Evolutionary conservation across 2,329 filamentous ascomycete species (phyloP), one percentile per base, ranked within the genome.

Genomic region (Colletotrichum abscissum): DNA sequence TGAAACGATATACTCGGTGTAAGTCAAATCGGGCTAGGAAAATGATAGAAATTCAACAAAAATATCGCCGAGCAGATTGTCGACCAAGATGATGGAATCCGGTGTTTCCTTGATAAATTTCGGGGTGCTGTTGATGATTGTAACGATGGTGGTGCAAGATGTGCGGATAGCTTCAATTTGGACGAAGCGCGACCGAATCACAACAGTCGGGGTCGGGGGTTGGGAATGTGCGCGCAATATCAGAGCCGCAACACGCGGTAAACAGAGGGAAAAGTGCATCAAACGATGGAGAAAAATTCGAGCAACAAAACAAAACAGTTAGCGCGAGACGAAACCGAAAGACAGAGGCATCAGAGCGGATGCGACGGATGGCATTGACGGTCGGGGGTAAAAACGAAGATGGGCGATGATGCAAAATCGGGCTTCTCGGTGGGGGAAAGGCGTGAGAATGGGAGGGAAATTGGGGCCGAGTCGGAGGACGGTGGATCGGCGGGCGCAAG

Each of bases 121-220:
- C 46, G 11, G 19, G 60, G 42, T 52, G 56, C 22, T 60, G 67
- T 28, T 35, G 59, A 24, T 62, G 35, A 67, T 65, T 70, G 60
- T 5, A 60, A 62, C 62, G 60, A 54, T 4, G 67, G 73, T 65
- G 69, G 69, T 74, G 73, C 70, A 69, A 63, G 22, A 71, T 70
- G 70, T 71, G 73, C 66, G 73, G 73, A 75, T 75, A 75, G 73
- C 73, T 74, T 75, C 73, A 75, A 70, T 75, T 65, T 33, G 33
- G 46, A 35, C 42, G 30, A 57, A 30, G 62, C 63, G 60, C 60
- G 57, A 52, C 42, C 58, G 56, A 62, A 63, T 57, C 56, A 55
- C 73, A 42, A 62, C 54, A 24, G 64, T 46, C 35, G 14, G 24
- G 56, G 3, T 26, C 11, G 38, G 9, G 30, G 38, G 38, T 16